Evolutionary conservation across 805 yeast genomes (phyloP), one percentile per base, ranked within the genome.

Genomic region (Ogataea methylovora): DNA sequence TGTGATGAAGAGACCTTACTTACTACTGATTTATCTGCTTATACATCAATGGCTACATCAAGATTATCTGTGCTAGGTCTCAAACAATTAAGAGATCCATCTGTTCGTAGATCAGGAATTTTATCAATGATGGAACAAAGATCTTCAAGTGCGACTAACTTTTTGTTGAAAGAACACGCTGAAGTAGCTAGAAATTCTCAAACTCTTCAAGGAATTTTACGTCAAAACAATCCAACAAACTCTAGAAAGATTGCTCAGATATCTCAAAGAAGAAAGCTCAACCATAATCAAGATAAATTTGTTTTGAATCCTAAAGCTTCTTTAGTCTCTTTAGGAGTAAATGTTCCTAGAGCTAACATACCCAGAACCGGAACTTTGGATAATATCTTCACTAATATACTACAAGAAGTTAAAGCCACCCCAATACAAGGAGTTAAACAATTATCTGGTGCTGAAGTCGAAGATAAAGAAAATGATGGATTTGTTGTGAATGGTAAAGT

Each of bases 401-500:
- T 56, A 8, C 43, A 47, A 24, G 57, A 52, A n/a, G 53, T 58
- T 14, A 45, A 45, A 25, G 41, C 51, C 22, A 48, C 61, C 4
- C 61, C 63, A 10, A 42, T 57, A 13, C 52, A 48, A 18, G 65
- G 63, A 1, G 59, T 59, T 11, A 48, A 51, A 30, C 35, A 48
- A 23, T 30, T 42, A n/a, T 40, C 46, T 24, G 39, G 38, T 8
- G 42, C 34, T 6, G 40, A 42, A 2, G 27, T 23, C 8, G 43
- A 40, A 14, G 45, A 41, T 8, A 34, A 46, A 17, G 48, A 49
- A 16, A 45, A 43, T 30, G n/a, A 18, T 8, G 79, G 78, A 2
- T 73, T 73, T 45, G 56, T 71, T 3, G 60, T 69, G 15, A 70
- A 63, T 42, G 79, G 79, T 13, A 56, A 61, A 33, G 52, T 73